Evolutionary conservation across 2,329 filamentous ascomycete genomes (phyloP), one percentile per base, ranked within the genome.

Genomic region (Penicillium glabrum): DNA sequence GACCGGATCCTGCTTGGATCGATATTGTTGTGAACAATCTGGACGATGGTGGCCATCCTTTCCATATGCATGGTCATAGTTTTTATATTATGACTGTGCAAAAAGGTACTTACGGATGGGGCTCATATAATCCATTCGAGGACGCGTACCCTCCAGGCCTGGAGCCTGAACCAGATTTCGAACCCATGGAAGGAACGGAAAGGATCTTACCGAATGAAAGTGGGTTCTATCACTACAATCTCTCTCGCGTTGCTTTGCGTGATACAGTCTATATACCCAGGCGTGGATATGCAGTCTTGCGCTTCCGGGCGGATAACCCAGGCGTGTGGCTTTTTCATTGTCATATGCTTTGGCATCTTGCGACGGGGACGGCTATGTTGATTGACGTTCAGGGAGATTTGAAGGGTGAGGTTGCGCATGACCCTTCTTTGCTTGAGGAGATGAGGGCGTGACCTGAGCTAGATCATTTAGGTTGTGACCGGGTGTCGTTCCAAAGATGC

Each of bases 181-280:
- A 26, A 9, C 5, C 19, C 4, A 39, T 9, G 8, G 8, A 39
- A 5, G 7, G 35, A 39, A 6, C 10, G n/a, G n/a, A 39, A 10
- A 27, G 16, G 24, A 14, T 35, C 5, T 2, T 4, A 2, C 13
- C 37, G 2, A 23, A 41, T 2, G 35, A 11, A 24, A 23, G 7
- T 3, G 67, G 5, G 74, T 73, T 35, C 74, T 72, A 8, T 55
- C 55, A 57, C 1, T 72, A 72, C 31, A 57, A 73, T 39, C 58
- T 69, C 14, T 61, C 67, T 13, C 62, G 55, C 4, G 70, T 69
- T 3, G 82, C 80, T 74, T 74, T 81, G 3, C 73, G 83, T 45
- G 84, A 86, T 60, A 83, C 79, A 0, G 68, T 85, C 11, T 77
- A 83, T 60, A 80, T 86, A 3, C 73, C 75, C 0, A 82, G 82